phyloP scores from a whole-genome alignment of 1,139 yeast species.

The Candida labiduridarum region DNA sequence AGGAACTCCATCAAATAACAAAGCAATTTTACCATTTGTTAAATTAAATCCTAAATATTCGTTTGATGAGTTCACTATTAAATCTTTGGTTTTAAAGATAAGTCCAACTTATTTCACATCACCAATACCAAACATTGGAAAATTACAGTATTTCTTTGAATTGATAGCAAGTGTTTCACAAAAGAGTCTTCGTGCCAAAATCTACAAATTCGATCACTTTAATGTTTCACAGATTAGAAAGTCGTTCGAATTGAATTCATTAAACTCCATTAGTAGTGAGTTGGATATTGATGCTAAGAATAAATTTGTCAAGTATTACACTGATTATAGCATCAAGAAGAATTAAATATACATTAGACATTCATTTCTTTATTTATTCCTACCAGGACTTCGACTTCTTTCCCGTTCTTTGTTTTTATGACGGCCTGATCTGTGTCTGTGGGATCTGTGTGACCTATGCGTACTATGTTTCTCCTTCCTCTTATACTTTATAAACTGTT shows the following conservation, averaged over 20 bases:
- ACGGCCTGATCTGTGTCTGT: slow-evolving; percentile 9
- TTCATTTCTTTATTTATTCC: background rate
- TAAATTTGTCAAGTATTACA: slow-evolving; percentile 38
- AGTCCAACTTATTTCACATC: slow-evolving; percentile 37
- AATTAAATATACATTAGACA: slow-evolving; percentile 1
- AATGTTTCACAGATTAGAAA: slow-evolving; percentile 19
- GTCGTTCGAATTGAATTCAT: slow-evolving; percentile 33
- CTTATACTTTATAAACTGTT: slow-evolving; percentile 13
- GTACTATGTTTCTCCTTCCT: slow-evolving; percentile 16
- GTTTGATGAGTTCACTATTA: slow-evolving; percentile 31
- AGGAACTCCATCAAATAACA: slow-evolving; percentile 72
- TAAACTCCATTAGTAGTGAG: slow-evolving; percentile 29
- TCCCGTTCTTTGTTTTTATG: slow-evolving; percentile 8
- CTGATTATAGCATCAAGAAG: slow-evolving; percentile 20
- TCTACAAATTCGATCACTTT: slow-evolving; percentile 21
- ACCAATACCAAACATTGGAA: slow-evolving; percentile 31
- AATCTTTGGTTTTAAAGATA: slow-evolving; percentile 47
- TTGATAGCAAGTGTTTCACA: slow-evolving; percentile 26
- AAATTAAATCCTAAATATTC: slow-evolving; percentile 19
- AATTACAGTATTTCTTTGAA: slow-evolving; percentile 25
- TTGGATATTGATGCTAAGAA: slow-evolving; percentile 31
- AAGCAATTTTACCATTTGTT: slow-evolving; percentile 54
- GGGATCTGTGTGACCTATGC: slow-evolving; percentile 9
- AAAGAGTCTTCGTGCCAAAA: slow-evolving; percentile 27
- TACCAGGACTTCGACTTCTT: slow-evolving; percentile 6